Percentiles rank a stretch among this genome's conserved stretches.
phyloP scores from a whole-genome alignment of 495 filamentous ascomycete species.

The Hypomontagnella submonticulosa region DNA sequence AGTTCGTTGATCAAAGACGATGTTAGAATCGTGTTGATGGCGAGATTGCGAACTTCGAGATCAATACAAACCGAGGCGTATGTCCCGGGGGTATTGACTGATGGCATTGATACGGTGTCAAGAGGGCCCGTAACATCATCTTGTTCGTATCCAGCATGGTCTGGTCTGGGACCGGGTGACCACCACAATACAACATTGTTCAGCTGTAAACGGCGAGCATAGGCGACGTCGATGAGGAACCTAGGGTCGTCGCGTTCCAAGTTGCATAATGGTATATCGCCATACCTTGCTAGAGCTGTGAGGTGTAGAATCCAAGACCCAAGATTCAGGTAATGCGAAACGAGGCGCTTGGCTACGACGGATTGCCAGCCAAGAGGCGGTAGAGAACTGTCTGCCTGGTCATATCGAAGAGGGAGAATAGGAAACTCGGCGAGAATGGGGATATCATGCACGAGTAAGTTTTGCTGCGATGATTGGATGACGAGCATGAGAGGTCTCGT shows the following conservation, averaged over 20 bases:
- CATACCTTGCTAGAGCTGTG: conserved; percentile 86
- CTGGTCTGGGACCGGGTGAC: conserved; percentile 84
- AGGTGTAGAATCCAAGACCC: conserved; percentile 93
- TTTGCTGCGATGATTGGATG: conserved; percentile 88
- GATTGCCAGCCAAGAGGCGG: conserved; percentile 94
- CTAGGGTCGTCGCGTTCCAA: conserved; percentile 92
- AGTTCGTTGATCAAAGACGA: conserved; percentile 98
- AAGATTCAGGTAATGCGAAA: conserved; percentile 89
- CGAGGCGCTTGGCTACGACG: conserved; percentile 85
- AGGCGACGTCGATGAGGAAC: conserved; percentile 95
- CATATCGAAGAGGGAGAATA: conserved; percentile 79
- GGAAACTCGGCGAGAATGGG: conserved; percentile 88
- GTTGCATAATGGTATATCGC: conserved; percentile 94
- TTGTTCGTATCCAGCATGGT: conserved; percentile 95
- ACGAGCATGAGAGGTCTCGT: conserved; percentile 79
- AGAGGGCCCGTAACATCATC: conserved; percentile 87
- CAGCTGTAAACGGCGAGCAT: conserved; percentile 87
- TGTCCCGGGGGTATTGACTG: conserved; percentile 88
- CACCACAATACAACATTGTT: conserved; percentile 99
- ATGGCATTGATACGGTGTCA: conserved; percentile 93
- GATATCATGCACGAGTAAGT: conserved; percentile 82
- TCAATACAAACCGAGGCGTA: conserved; percentile 98
- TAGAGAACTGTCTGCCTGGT: conserved; percentile 84
- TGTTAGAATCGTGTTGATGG: conserved; percentile 97
- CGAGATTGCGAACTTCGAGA: conserved; percentile 89